Evolutionary conservation across 169 alveolate species (phyloP).

Genomic region (Blepharisma undulans): DNA sequence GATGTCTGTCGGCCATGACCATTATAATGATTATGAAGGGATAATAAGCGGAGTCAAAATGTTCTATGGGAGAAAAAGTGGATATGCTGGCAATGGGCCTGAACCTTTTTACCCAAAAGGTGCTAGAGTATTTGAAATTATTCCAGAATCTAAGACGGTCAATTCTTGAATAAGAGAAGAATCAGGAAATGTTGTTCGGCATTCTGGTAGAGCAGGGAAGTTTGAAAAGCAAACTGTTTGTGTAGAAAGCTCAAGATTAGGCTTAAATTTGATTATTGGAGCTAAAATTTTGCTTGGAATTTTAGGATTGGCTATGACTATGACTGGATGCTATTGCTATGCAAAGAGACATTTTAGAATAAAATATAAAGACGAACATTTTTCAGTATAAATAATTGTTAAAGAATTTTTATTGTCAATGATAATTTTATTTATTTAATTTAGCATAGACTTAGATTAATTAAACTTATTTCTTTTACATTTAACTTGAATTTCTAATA

Average conservation of each 20-base stretch:
- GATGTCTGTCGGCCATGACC: slow-evolving; percentile 52
- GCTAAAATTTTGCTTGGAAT: neutral
- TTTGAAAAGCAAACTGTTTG: neutral
- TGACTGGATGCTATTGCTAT: neutral
- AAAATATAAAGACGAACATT: neutral
- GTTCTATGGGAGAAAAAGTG: slow-evolving; percentile 55
- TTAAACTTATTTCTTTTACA: neutral
- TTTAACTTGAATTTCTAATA: neutral
- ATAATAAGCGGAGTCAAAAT: neutral
- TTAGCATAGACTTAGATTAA: neutral
- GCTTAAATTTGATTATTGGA: neutral
- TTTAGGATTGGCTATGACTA: neutral
- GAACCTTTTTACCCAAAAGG: slow-evolving; percentile 29
- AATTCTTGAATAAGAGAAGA: slow-evolving; percentile 52
- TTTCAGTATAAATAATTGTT: neutral
- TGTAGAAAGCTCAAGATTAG: slow-evolving; percentile 12
- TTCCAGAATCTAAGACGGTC: neutral
- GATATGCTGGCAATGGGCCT: slow-evolving; percentile 43
- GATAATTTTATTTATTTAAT: no score
- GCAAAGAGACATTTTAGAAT: neutral
- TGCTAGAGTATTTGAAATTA: slow-evolving; percentile 49
- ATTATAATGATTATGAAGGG: slow-evolving; percentile 50
- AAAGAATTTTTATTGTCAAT: no score
- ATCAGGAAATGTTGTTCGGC: slow-evolving; percentile 23
- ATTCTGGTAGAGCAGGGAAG: neutral